These are phyloP conservation scores for Venturia aucupariae DNA, from an alignment of 2,329 filamentous ascomycete genomes.

Conservation along the genomic window DNA sequence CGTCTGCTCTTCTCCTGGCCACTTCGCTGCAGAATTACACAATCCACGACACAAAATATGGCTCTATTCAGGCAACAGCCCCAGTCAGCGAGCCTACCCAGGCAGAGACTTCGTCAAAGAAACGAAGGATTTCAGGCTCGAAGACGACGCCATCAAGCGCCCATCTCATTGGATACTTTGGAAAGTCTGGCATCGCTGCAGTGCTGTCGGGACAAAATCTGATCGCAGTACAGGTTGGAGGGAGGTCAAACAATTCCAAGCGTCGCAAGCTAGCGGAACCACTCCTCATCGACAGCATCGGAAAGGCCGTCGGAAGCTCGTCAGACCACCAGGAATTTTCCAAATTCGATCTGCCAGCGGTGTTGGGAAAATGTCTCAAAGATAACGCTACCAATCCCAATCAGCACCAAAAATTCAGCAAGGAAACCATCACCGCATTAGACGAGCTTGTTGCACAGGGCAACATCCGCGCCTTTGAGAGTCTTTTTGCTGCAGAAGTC, in stretches of 20 bases:
- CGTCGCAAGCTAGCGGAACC: conserved; percentile 35
- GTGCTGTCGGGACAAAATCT: conserved; percentile 55
- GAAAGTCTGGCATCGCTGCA: conserved; percentile 56
- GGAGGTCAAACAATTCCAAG: conserved; percentile 25
- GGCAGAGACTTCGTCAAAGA: conserved; percentile 21
- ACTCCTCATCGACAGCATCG: conserved; percentile 64
- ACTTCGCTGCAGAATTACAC: conserved; percentile 35
- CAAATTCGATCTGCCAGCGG: background rate
- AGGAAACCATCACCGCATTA: conserved; percentile 18
- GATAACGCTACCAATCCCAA: background rate
- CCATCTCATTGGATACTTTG: conserved; percentile 41
- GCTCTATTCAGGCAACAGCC: conserved; percentile 36
- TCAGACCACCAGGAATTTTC: conserved; percentile 22
- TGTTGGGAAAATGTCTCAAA: conserved; percentile 4
- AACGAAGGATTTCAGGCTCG: conserved; percentile 21
- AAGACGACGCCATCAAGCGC: background rate
- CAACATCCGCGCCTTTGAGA: conserved; percentile 34
- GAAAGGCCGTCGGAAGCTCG: conserved; percentile 41
- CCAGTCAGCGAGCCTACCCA: conserved; percentile 24
- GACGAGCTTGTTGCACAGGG: conserved; percentile 27
- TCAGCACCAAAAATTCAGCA: background rate
- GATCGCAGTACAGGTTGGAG: conserved; percentile 51
- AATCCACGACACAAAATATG: conserved; percentile 59
- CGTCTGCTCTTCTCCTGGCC: conserved; percentile 55
- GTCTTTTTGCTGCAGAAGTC: conserved; percentile 29